Conservation (phyloP, 2,329 filamentous ascomycete genomes). For the Didymosphaeria variabile region DNA sequence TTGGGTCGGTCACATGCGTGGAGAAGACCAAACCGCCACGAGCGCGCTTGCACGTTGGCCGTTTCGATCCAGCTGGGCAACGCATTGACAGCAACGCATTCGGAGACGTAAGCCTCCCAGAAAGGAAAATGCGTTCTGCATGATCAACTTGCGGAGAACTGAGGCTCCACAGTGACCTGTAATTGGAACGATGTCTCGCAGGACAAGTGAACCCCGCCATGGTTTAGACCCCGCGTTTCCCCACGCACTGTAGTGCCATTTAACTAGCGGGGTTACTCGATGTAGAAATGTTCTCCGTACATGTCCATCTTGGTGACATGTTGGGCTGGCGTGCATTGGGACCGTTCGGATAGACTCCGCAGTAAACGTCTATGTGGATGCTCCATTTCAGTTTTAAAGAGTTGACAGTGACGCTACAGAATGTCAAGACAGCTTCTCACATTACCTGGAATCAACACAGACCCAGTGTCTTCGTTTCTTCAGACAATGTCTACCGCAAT, state of each 20-base stretch:
- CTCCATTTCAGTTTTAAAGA: neutral
- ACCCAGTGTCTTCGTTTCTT: slow-evolving; percentile 27
- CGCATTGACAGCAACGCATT: neutral
- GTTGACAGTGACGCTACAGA: neutral
- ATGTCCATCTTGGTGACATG: slow-evolving; percentile 19
- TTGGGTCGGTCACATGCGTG: neutral
- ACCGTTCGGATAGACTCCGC: neutral
- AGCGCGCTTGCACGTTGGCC: neutral
- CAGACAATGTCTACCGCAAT: slow-evolving; percentile 26
- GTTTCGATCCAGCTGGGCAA: neutral
- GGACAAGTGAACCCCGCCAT: slow-evolving; percentile 7
- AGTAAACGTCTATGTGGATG: neutral
- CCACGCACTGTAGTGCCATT: neutral
- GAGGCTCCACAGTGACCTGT: neutral
- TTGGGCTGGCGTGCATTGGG: slow-evolving; percentile 9
- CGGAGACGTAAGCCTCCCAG: neutral
- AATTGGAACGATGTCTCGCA: neutral
- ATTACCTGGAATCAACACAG: neutral
- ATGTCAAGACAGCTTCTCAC: neutral
- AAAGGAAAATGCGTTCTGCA: neutral
- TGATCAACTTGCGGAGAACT: neutral
- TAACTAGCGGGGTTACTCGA: slow-evolving; percentile 15
- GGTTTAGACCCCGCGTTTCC: slow-evolving; percentile 24
- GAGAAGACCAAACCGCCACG: neutral
- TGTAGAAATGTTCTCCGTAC: slow-evolving; percentile 27